Evolutionary conservation across 768 basidiomycete species (phyloP), one percentile per base, ranked within the genome.

Genomic region (Collybia mongolica): DNA sequence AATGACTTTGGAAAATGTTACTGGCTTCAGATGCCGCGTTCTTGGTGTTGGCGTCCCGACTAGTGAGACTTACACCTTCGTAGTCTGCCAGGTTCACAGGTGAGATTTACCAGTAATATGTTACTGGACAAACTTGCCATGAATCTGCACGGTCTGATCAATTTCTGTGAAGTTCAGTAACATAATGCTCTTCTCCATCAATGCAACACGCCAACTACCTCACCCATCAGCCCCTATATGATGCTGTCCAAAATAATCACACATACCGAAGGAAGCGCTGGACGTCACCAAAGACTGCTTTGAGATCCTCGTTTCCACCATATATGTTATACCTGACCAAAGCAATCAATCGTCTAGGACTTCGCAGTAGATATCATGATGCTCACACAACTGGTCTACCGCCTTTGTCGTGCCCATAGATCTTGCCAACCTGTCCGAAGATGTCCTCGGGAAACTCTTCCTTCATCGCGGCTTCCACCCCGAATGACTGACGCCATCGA

Each of bases 271-370:
- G 73, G 67, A 93, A 92, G 32, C 83, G 77, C 45, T 82, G 75
- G 15, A 88, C 77, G 60, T 93, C 88, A 22, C 83, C 79, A 59
- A 93, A 93, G n/a, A 86, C 83, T 8, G 79, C 76, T 51, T 84
- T 78, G 24, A 84, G 61, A 59, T 91, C 80, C 40, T 81, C 69
- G 52, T 80, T 80, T 11, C 76, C 86, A 19, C 90, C 90, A 54
- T 92, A 93, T 5, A 92, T 62, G 61, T 92, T 93, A 60, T 91
- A 91, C 1, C 87, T 90, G 45, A 28, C 19, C 24, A 3, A 11
- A 29, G 24, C 53, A 29, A 51, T 28, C 45, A 19, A 22, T 52
- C n/a, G n/a, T 11, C 20, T 15, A 40, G 40, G 41, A 17, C 28
- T 12, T 23, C 7, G 9, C 5, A 19, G 15, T 6, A 20, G 46